Evolutionary conservation across 805 yeast genomes (phyloP), one percentile per base, ranked within the genome.

Genomic region (Tetrapisispora nanseiensis): DNA sequence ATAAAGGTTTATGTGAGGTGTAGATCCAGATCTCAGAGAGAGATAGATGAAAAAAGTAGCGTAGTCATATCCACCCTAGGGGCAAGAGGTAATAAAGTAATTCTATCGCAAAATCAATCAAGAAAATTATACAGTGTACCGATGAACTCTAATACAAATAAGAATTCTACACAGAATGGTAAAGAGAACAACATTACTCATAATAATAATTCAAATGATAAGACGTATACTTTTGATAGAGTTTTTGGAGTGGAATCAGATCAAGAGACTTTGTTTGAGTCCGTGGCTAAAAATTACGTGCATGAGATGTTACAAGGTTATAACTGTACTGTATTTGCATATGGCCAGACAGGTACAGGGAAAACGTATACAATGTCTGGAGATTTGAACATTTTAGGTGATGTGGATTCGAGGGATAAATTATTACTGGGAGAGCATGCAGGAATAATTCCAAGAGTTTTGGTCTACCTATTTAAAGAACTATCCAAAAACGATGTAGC

Each of bases 291-390:
- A 70, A 27, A 55, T 50, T 76, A 68, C 29, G 71, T 72, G 59
- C 78, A 71, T 32, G 65, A 56, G 66, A 78, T 92, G 1, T 60
- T 89, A 13, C 95, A 90, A 62, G 90, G 87, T 16, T 81, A 80
- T 55, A 84, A 84, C 55, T 85, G 86, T 46, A 81, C 94, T 0
- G 72, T 84, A 11, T 75, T 85, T 55, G 92, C 94, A 0, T 86
- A 86, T 63, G 95, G 95, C 1, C 94, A 84, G 59, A 85, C 94
- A 0, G 95, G 94, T 8, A 82, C 92, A 0, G 94, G 94, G 15
- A 85, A 84, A 54, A 84, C 95, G 0, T 75, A 76, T 54, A 66
- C 82, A 6, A 75, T 76, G 87, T 75, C 81, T 6, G 92, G 94
- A 6, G 82, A 82, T 39, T 72, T 79, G 26, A 50, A 75, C 56